Percentiles rank a stretch among this genome's conserved stretches.
phyloP scores from a whole-genome alignment of 2,329 filamentous ascomycete species.

The Penicillium sp. region DNA sequence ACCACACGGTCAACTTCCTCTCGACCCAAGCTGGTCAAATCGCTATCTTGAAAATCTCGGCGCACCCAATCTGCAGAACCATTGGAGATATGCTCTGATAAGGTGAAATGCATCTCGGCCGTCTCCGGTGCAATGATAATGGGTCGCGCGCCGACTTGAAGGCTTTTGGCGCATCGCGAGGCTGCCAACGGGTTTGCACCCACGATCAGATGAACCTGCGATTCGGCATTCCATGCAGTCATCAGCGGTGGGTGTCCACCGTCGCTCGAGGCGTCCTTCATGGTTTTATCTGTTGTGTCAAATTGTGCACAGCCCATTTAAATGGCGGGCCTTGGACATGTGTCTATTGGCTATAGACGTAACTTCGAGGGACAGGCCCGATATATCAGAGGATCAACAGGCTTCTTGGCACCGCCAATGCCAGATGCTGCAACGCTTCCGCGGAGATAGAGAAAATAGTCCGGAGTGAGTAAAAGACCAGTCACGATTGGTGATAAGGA shows the following conservation, averaged over 20 bases:
- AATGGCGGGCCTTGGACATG: conserved; percentile 4
- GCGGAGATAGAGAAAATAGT: conserved; percentile 20
- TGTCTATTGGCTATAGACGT: too few relatives aligned
- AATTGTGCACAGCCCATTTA: conserved; percentile 11
- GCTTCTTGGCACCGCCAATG: background rate
- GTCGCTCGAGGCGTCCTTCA: conserved; percentile 29
- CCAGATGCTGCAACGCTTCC: conserved; percentile 11
- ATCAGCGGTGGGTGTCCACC: conserved; percentile 30
- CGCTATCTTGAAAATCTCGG: conserved; percentile 58
- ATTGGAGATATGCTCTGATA: conserved; percentile 43
- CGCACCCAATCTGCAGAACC: conserved; percentile 41
- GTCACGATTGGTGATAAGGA: conserved; percentile 20
- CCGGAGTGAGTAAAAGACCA: conserved; percentile 20
- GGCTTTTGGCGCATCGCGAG: conserved; percentile 69
- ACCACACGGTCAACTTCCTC: conserved; percentile 71
- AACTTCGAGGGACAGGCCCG: background rate
- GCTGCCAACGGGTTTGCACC: conserved; percentile 84
- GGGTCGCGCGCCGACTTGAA: conserved; percentile 75
- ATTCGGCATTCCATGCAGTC: conserved; percentile 37
- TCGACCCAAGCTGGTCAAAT: conserved; percentile 72
- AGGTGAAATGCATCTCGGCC: conserved; percentile 54
- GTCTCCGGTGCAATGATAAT: conserved; percentile 68
- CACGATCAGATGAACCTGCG: conserved; percentile 68
- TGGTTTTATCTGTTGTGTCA: conserved; percentile 20
- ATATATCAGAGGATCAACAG: conserved; percentile 1